Base-by-base conservation (phyloP, 352 stramenopile genomes). In the Heterotrichella gracilis region DNA sequence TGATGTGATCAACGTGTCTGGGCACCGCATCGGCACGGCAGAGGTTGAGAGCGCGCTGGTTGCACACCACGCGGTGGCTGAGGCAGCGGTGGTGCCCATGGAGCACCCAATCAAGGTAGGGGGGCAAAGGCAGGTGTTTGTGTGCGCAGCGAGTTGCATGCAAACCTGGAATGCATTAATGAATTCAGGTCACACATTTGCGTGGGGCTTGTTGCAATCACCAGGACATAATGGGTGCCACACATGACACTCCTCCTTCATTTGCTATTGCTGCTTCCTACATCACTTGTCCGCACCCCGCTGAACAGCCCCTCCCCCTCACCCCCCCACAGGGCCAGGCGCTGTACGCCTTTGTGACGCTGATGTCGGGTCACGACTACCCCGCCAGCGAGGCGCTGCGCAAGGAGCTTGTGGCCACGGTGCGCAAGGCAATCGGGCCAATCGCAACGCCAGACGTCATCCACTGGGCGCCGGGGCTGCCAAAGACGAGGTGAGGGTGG, bases 381-480 rank as follows among this genome's bases (percentile, higher is more conserved):
- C 14, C 22, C 53, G 53, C n/a, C n/a, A n/a, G n/a, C n/a, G 73
- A 78, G 25, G 77, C 79, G 25, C 71, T 90, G 22, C 64, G 84
- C 21, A 82, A 86, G 76, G 80, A 86, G 68, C 74, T 92, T 25
- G 74, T 76, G 32, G 73, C 77, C 41, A 25, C 75, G 64, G 84
- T 98, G 20, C 85, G 90, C 40, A 77, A 80, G 25, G 79, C 84
- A 69, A 96, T 98, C 72, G 91, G 91, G 25, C 83, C 88, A 14
- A 96, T 97, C 76, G 92, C 91, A 1, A 83, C 85, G 3, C 90
- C 91, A 32, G 90, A 97, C 73, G 79, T 94, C 70, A 92, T 98
- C 68, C 79, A 95, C 19, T 81, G 89, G 22, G 81, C 84, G 13
- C 79, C 82, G 0, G 82, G 78, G n/a, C 78, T 96, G 4, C 90